These are phyloP conservation scores for Colletotrichum salicis DNA, from an alignment of 2,329 filamentous ascomycete species.

Conservation along the genomic window DNA sequence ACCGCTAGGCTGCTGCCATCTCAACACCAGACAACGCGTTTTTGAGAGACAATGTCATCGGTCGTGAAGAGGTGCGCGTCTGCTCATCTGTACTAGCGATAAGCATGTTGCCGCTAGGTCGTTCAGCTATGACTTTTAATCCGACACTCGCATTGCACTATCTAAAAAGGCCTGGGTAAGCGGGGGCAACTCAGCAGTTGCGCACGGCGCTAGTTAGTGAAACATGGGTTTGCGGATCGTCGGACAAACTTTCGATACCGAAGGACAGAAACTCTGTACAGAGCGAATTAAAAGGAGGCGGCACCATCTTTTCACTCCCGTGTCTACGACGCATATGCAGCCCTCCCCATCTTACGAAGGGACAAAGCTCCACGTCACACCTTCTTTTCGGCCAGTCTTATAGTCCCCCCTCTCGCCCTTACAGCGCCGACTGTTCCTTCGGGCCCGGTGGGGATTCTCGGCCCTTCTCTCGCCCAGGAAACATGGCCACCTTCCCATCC, in stretches of 20 bases:
- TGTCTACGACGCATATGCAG: too few relatives aligned
- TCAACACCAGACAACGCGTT: background rate
- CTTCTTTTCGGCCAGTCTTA: background rate
- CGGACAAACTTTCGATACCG: background rate
- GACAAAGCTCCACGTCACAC: background rate
- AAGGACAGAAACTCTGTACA: background rate
- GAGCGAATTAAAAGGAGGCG: background rate
- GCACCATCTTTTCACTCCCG: background rate
- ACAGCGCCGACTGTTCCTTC: background rate
- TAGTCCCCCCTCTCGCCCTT: background rate
- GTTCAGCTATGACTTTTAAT: background rate
- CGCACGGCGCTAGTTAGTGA: background rate
- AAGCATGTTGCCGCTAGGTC: background rate
- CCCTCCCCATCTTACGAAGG: too few relatives aligned
- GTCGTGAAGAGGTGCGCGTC: too few relatives aligned
- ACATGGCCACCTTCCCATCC: background rate
- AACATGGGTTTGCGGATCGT: background rate
- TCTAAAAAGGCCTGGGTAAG: background rate
- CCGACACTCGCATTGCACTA: background rate
- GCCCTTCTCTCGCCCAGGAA: background rate
- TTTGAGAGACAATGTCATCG: too few relatives aligned
- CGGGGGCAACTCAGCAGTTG: background rate
- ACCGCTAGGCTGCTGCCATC: too few relatives aligned
- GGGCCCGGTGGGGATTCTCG: background rate
- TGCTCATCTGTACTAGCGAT: background rate